Evolutionary conservation across 2,329 filamentous ascomycete genomes (phyloP).

Genomic region (Fusarium equiseti): DNA sequence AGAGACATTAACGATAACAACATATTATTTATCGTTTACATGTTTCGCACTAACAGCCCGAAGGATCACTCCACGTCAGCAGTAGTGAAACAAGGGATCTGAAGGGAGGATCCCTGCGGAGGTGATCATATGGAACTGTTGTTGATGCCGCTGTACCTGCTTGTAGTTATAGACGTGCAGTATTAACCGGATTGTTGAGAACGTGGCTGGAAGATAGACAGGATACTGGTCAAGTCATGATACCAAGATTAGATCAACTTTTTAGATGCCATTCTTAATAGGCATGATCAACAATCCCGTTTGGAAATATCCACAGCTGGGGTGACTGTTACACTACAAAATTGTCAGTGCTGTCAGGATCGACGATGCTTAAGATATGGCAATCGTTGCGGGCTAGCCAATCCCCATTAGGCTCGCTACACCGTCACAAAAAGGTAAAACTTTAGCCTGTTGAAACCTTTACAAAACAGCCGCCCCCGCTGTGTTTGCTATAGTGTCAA

Average conservation of each 20-base stretch:
- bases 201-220: not conserved
- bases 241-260: not conserved
- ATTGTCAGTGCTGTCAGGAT: not conserved
- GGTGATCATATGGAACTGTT: not conserved
- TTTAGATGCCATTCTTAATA: fast-evolving
- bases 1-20: too few relatives aligned
- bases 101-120: not conserved
- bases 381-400: not conserved
- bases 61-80: not conserved
- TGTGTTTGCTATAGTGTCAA: not conserved
- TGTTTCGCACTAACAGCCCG: not conserved
- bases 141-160: not conserved
- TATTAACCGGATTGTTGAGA: not conserved
- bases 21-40: not conserved
- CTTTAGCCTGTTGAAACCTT: not conserved
- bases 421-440: not conserved
- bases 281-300: not conserved
- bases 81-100: not conserved
- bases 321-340: too few relatives aligned
- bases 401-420: not conserved
- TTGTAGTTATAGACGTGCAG: not conserved
- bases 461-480: not conserved
- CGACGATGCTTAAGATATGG: not conserved
- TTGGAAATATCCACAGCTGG: not conserved
- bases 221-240: not conserved